Percentiles rank a stretch among this genome's conserved stretches.
phyloP scores from a whole-genome alignment of 208 protist genomes.

The Crithidia mellificae region DNA sequence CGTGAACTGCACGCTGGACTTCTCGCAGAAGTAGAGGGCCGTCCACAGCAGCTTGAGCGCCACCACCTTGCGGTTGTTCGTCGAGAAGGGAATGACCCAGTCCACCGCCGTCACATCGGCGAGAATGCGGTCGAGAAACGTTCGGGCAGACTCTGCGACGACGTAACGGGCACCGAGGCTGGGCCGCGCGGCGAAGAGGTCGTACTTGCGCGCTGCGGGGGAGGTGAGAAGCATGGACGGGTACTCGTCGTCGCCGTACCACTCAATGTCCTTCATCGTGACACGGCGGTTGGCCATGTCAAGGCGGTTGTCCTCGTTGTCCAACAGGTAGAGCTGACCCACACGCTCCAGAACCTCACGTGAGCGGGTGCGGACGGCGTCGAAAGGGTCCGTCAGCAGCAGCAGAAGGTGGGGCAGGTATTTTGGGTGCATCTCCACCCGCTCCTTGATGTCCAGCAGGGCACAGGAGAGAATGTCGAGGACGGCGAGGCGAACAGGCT shows the following conservation, averaged over 20 bases:
- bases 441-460: constrained; percentile 80
- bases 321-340: constrained; percentile 77
- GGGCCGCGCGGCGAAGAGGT: constrained; percentile 58
- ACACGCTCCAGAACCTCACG: constrained; percentile 53
- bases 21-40: constrained; percentile 78
- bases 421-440: constrained; percentile 73
- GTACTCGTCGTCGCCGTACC: constrained; percentile 92
- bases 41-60: constrained; percentile 81
- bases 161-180: constrained; percentile 78
- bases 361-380: constrained; percentile 54
- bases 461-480: constrained; percentile 59
- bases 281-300: constrained; percentile 77
- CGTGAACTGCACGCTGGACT: constrained; percentile 81
- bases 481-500: constrained; percentile 63
- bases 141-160: constrained; percentile 70
- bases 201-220: constrained; percentile 17
- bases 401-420: constrained; percentile 84
- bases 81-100: constrained; percentile 89
- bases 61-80: constrained; percentile 79
- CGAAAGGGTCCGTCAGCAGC: constrained; percentile 73
- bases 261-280: constrained; percentile 91
- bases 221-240: constrained; percentile 55
- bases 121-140: constrained; percentile 69
- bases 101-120: constrained; percentile 78
- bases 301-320: constrained; percentile 90